Conservation (phyloP, 306 rosid genomes). For the Carpinus fangiana region DNA sequence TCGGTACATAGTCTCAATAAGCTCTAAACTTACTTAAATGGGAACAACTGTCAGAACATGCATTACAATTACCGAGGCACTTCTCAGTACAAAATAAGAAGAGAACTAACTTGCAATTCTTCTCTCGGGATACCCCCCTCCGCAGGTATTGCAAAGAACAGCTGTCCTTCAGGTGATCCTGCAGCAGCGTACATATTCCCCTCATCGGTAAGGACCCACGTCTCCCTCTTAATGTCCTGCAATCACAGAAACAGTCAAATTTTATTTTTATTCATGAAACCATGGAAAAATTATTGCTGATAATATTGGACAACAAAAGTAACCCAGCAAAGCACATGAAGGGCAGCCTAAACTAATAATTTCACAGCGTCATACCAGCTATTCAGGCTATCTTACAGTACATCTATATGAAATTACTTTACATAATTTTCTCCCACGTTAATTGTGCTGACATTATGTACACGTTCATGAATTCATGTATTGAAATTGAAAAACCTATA, state of each 20-base stretch:
- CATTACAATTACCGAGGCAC: neutral
- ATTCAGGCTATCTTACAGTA: neutral
- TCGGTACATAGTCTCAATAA: neutral
- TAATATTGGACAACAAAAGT: neutral
- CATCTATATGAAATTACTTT: neutral
- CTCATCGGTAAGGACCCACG: conserved; percentile 74
- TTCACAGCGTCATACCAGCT: neutral
- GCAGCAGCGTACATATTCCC: conserved; percentile 61
- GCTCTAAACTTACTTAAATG: neutral
- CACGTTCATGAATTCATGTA: neutral
- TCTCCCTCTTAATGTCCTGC: conserved; percentile 80
- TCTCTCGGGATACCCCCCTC: conserved; percentile 88
- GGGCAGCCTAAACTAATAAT: too few relatives aligned
- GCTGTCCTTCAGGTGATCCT: conserved; percentile 83
- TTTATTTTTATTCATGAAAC: neutral
- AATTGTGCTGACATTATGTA: neutral
- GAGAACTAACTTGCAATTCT: conserved; percentile 63
- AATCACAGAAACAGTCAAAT: neutral
- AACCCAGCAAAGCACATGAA: neutral
- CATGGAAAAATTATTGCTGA: neutral
- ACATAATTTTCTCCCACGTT: neutral
- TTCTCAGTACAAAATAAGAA: neutral
- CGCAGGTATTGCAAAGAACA: conserved; percentile 66
- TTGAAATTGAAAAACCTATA: neutral
- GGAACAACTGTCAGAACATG: neutral